Percentiles rank a stretch among this genome's conserved stretches.
These are phyloP conservation scores for Fomes fomentarius DNA, from an alignment of 1,284 basidiomycete species.

Conservation along the genomic window DNA sequence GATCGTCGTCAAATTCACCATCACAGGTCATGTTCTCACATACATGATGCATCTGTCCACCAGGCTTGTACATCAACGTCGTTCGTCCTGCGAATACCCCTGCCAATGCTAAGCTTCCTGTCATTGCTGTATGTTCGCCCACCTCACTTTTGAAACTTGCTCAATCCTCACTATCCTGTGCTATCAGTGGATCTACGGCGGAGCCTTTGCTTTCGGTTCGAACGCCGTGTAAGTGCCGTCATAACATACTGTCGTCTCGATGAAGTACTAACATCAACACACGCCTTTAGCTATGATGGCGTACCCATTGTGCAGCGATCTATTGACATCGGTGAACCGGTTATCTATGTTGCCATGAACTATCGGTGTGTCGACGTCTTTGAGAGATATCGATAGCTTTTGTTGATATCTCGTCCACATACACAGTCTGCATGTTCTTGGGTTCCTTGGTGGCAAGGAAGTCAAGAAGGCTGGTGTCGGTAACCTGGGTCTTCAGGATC, in stretches of 20 bases:
- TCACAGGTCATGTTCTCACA: background rate
- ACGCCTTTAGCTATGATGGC: conserved; percentile 7
- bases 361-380: conserved; percentile 41
- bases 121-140: conserved; percentile 47
- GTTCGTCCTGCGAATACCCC: conserved; percentile 41
- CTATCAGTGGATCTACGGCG: conserved; percentile 54
- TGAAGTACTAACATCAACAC: conserved; percentile 3
- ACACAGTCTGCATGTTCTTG: conserved; percentile 33
- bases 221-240: conserved; percentile 8
- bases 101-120: conserved; percentile 47
- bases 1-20: background rate
- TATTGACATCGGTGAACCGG: conserved; percentile 46
- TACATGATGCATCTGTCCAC: background rate
- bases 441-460: conserved; percentile 55
- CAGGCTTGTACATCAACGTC: conserved; percentile 58
- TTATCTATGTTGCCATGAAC: conserved; percentile 61
- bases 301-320: conserved; percentile 49
- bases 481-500: conserved; percentile 58
- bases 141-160: background rate
- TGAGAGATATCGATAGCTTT: too few species aligned
- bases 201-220: conserved; percentile 24
- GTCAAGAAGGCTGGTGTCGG: conserved; percentile 52
- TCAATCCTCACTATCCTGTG: background rate
- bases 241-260: conserved; percentile 4
- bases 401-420: background rate